phyloP scores from a whole-genome alignment of 257 asterid species.

The Cinchona pubescens region DNA sequence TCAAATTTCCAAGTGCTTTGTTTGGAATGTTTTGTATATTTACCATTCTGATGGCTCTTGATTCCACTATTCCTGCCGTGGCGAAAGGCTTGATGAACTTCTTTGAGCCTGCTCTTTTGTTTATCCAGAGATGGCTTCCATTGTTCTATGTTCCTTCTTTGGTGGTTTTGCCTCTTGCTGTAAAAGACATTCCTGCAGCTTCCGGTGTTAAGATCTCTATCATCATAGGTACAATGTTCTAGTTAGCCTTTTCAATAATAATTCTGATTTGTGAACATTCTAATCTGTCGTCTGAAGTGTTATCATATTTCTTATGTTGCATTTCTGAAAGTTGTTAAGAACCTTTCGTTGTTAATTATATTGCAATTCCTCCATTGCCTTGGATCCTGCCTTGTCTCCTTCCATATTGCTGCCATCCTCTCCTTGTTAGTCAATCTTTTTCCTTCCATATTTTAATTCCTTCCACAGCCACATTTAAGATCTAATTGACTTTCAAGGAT shows the following conservation, averaged over 20 bases:
- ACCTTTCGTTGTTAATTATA: too few species aligned
- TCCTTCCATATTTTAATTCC: background rate
- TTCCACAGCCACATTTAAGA: background rate
- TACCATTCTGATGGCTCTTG: slow-evolving; percentile 68
- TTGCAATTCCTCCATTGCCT: background rate
- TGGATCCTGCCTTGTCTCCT: background rate
- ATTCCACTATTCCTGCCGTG: slow-evolving; percentile 65
- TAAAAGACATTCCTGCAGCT: slow-evolving; percentile 87
- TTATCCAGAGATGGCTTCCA: slow-evolving; percentile 97
- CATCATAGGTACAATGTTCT: slow-evolving; percentile 54
- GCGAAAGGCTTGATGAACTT: slow-evolving; percentile 74
- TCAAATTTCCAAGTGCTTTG: slow-evolving; percentile 91
- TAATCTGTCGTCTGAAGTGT: background rate
- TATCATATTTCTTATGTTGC: slow-evolving; percentile 3
- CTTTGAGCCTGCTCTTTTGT: slow-evolving; percentile 92
- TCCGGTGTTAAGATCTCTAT: slow-evolving; percentile 73
- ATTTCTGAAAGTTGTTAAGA: background rate
- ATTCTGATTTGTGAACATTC: background rate
- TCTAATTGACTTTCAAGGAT: background rate
- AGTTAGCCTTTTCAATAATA: background rate
- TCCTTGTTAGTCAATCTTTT: background rate
- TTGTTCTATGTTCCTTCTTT: slow-evolving; percentile 91
- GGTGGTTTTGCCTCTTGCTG: slow-evolving; percentile 89
- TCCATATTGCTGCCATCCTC: background rate
- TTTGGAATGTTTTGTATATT: slow-evolving; percentile 95